A percentile compares a stretch with the other conserved stretches of the same genome.
phyloP scores from a whole-genome alignment of 768 basidiomycete genomes.

The Termitomyces sp. region DNA sequence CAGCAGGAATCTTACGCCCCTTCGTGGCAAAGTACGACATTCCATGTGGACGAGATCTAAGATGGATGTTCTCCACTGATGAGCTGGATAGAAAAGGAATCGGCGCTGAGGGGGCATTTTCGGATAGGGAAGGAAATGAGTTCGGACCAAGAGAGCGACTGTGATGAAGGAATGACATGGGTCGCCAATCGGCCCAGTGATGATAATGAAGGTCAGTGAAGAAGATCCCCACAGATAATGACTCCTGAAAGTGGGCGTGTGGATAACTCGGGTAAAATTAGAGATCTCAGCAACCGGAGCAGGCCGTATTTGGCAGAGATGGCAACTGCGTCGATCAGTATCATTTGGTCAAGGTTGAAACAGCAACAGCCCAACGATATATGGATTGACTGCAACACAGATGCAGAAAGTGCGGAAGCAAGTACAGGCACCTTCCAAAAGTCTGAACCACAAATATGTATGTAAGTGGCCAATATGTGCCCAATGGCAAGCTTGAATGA shows the following conservation, averaged over 20 bases:
- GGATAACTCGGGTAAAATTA: slow-evolving; percentile 7
- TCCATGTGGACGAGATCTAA: slow-evolving; percentile 1
- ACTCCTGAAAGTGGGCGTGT: background rate
- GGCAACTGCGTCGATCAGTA: slow-evolving; percentile 10
- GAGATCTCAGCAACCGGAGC: slow-evolving; percentile 7
- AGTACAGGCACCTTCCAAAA: background rate
- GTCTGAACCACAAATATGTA: background rate
- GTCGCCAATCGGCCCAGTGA: background rate
- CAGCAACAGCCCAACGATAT: background rate
- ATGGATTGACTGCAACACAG: background rate
- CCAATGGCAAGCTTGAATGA: background rate
- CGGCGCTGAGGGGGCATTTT: background rate
- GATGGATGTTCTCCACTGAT: slow-evolving; percentile 13
- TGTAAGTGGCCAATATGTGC: too few relatives aligned
- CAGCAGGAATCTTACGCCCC: slow-evolving; percentile 6
- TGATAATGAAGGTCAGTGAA: background rate
- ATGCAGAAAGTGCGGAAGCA: background rate
- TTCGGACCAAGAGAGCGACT: slow-evolving; percentile 10
- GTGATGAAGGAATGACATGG: slow-evolving; percentile 15
- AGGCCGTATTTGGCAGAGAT: slow-evolving; percentile 13
- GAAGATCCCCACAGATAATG: background rate
- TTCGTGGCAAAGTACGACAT: background rate
- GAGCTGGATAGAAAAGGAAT: slow-evolving; percentile 12
- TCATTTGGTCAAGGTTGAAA: background rate
- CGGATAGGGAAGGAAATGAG: background rate